Evolutionary conservation across 2,329 filamentous ascomycete genomes (phyloP).

Genomic region (Lasiodiplodia sp.): DNA sequence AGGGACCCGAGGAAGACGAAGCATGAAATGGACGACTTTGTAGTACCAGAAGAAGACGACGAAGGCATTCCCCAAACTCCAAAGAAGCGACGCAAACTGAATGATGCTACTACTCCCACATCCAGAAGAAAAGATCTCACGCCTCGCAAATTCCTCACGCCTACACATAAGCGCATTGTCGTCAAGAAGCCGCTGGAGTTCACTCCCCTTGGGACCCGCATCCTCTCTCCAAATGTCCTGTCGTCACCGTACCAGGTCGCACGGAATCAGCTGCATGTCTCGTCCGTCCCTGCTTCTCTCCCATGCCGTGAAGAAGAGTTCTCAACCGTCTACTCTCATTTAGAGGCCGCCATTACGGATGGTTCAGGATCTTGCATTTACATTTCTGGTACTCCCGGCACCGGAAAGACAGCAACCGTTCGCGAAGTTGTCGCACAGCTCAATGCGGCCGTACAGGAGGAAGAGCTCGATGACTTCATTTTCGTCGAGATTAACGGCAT

Average conservation of each 20-base stretch:
- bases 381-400: constrained; percentile 97
- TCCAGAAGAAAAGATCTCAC: constrained; percentile 55
- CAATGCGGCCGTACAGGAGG: constrained; percentile 83
- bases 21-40: constrained; percentile 54
- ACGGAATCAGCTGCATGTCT: constrained; percentile 87
- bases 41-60: constrained; percentile 48
- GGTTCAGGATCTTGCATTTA: constrained; percentile 97
- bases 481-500: constrained; percentile 99
- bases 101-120: constrained; percentile 52
- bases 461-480: constrained; percentile 97
- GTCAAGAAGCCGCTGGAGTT: constrained; percentile 93
- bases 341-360: constrained; percentile 92
- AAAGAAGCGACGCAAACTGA: constrained; percentile 57
- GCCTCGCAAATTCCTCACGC: constrained; percentile 65
- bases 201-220: constrained; percentile 89
- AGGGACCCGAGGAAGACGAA: constrained; percentile 42
- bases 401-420: constrained; percentile 96
- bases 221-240: constrained; percentile 78
- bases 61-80: constrained; percentile 53
- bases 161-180: constrained; percentile 72
- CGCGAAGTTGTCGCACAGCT: constrained; percentile 91
- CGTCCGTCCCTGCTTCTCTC: constrained; percentile 85
- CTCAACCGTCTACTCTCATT: constrained; percentile 86
- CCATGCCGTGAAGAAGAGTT: constrained; percentile 95
- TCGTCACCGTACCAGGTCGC: constrained; percentile 92